These are phyloP conservation scores for Neurospora sp. DNA, from an alignment of 495 filamentous ascomycete genomes.

Conservation along the genomic window DNA sequence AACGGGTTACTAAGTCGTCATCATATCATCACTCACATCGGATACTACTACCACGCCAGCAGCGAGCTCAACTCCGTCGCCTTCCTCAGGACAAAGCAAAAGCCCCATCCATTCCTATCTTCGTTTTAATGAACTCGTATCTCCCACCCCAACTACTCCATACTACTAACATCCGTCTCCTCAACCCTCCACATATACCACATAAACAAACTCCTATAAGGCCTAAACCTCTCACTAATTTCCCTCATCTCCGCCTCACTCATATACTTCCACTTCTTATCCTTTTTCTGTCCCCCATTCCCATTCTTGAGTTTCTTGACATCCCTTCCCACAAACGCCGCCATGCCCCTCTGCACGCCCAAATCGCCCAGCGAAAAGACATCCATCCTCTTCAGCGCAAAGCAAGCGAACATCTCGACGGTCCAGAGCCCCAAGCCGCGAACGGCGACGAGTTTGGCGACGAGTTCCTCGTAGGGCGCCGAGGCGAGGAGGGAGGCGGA, in stretches of 20 bases:
- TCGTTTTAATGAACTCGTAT: not conserved
- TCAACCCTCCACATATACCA: constrained; percentile 88
- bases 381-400: constrained; percentile 83
- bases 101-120: not conserved
- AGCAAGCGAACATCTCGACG: constrained; percentile 95
- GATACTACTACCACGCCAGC: not conserved
- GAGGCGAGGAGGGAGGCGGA: constrained; percentile 61
- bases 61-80: not conserved
- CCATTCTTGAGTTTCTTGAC: constrained; percentile 74
- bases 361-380: constrained; percentile 89
- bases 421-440: constrained; percentile 83
- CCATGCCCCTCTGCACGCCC: constrained; percentile 91
- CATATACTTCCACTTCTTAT: constrained; percentile 97
- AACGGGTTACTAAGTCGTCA: not conserved
- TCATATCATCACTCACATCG: not conserved
- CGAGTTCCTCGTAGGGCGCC: constrained; percentile 75
- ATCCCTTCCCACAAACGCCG: constrained; percentile 74
- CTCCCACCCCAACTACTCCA: constrained; percentile 31
- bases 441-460: constrained; percentile 74
- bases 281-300: constrained; percentile 54
- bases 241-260: constrained; percentile 84
- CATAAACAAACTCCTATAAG: constrained; percentile 60
- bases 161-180: constrained; percentile 59
- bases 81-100: not conserved
- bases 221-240: constrained; percentile 65